Evolutionary conservation across 2,329 filamentous ascomycete species (phyloP).

Genomic region (Gyromitra esculenta): DNA sequence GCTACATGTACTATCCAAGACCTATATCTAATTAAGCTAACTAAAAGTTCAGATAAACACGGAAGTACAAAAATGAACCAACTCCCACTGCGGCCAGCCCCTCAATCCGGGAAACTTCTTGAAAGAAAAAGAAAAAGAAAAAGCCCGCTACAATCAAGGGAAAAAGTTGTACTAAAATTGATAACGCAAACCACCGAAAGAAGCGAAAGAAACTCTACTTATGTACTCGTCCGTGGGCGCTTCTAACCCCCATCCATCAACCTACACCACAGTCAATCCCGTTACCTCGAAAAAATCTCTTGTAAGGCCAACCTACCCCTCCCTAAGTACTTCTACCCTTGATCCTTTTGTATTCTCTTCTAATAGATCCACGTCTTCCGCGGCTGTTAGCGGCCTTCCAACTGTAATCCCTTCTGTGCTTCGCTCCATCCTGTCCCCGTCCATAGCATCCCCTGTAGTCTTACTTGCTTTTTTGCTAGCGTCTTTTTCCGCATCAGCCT

Average conservation of each 20-base stretch:
- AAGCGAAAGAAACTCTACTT: neutral
- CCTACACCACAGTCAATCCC: constrained; percentile 10
- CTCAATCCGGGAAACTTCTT: neutral
- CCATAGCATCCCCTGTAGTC: constrained; percentile 58
- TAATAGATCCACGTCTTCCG: constrained; percentile 43
- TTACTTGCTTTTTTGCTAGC: constrained; percentile 58
- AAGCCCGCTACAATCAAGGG: neutral
- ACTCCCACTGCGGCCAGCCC: neutral
- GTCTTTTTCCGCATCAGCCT: constrained; percentile 67
- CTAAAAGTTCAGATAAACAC: neutral
- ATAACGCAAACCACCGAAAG: neutral
- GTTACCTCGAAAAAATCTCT: too few relatives aligned
- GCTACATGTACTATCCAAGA: neutral
- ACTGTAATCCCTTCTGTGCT: constrained; percentile 5
- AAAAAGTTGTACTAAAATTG: neutral
- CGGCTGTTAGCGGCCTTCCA: constrained; percentile 41
- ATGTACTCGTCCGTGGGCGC: neutral
- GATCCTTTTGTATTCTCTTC: constrained; percentile 47
- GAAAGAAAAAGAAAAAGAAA: neutral
- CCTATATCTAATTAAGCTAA: neutral
- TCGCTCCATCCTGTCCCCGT: neutral
- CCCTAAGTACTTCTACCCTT: constrained; percentile 53
- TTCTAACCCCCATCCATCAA: constrained; percentile 36
- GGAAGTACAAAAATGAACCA: neutral
- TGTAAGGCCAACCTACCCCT: constrained; percentile 50